Percentiles rank a stretch among this genome's conserved stretches.
Evolutionary conservation across 176 grass and related monocot species (phyloP).

Genomic region (bread wheat (Triticum aestivum)): DNA sequence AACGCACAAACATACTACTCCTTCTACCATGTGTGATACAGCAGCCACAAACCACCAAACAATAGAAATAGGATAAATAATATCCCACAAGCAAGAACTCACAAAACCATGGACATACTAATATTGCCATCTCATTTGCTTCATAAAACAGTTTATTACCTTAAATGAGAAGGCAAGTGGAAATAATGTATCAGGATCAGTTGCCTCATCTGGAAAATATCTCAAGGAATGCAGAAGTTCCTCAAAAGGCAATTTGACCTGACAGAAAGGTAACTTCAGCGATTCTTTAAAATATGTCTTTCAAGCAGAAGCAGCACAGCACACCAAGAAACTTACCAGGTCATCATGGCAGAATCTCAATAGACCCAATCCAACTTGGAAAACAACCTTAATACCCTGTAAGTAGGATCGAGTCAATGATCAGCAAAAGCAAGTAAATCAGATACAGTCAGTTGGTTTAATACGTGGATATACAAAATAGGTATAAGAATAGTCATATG

Average conservation of each 20-base stretch:
- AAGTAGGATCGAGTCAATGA: not conserved
- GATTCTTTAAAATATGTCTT: conserved; percentile 9
- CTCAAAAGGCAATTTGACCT: conserved; percentile 97
- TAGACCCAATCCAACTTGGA: conserved; percentile 88
- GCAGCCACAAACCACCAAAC: not conserved
- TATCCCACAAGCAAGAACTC: not conserved
- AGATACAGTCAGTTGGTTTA: conserved; percentile 1
- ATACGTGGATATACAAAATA: not conserved
- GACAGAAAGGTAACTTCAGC: conserved; percentile 18
- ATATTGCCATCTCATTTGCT: not conserved
- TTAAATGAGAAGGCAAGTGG: conserved; percentile 82
- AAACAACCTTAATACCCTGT: conserved; percentile 90
- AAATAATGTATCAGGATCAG: conserved; percentile 75
- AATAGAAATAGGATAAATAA: not conserved
- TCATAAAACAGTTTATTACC: conserved; percentile 47
- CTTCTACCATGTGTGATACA: not conserved
- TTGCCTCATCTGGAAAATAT: conserved; percentile 88
- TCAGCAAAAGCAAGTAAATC: conserved; percentile 16
- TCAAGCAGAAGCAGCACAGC: conserved; percentile 5
- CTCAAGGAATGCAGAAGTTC: conserved; percentile 72
- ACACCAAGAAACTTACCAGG: conserved; percentile 56
- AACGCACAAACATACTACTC: not conserved
- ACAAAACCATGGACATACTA: not conserved
- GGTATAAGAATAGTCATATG: not conserved
- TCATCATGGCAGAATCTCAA: conserved; percentile 90